Evolutionary conservation across 768 basidiomycete genomes (phyloP).

Genomic region (Suillus variegatus): DNA sequence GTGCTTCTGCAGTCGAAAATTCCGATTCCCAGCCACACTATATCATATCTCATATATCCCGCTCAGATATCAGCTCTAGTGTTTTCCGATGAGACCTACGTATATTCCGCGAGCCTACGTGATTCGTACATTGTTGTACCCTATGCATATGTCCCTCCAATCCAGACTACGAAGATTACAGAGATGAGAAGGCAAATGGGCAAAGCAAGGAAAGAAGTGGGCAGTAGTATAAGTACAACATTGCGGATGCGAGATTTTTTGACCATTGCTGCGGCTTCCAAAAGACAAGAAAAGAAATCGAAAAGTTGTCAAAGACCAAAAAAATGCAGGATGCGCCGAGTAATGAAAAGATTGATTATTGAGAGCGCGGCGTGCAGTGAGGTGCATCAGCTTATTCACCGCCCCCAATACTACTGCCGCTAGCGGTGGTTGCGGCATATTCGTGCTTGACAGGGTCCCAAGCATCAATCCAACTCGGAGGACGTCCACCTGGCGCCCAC

Average conservation of each 20-base stretch:
- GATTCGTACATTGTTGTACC: neutral
- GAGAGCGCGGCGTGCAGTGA: neutral
- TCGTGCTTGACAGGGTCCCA: conserved; percentile 45
- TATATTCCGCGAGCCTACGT: neutral
- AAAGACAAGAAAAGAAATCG: neutral
- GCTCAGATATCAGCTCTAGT: neutral
- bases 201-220: neutral
- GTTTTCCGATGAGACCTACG: neutral
- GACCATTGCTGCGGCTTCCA: neutral
- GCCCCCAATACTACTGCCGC: conserved; percentile 32
- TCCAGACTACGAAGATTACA: neutral
- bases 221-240: neutral
- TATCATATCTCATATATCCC: neutral
- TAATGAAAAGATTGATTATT: neutral
- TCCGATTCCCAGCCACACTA: neutral
- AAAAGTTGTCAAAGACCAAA: conserved; percentile 1
- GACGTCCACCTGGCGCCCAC: conserved; percentile 31
- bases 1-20: neutral
- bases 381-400: conserved; percentile 20
- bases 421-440: conserved; percentile 42
- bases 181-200: neutral
- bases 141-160: neutral
- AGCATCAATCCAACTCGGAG: conserved; percentile 41
- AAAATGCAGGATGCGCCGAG: neutral
- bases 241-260: neutral